Percentiles rank a stretch among this genome's conserved stretches.
These are phyloP conservation scores for Xerocomus amazonicus DNA, from an alignment of 1,284 basidiomycete species.

Conservation along the genomic window DNA sequence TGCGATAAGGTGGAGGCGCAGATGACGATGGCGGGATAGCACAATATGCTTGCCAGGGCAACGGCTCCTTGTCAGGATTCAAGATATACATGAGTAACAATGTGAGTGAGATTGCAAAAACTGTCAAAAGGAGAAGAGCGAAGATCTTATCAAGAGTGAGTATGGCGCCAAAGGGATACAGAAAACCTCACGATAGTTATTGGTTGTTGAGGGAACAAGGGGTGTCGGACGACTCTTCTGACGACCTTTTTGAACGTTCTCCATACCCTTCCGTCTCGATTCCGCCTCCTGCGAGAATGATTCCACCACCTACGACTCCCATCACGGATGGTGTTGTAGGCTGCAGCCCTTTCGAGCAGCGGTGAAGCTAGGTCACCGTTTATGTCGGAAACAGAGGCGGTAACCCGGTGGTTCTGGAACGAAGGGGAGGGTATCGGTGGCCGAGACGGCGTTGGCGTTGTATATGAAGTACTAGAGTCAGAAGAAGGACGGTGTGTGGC, in stretches of 20 bases:
- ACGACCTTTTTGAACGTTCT: slow-evolving; percentile 52
- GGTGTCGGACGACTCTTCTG: slow-evolving; percentile 62
- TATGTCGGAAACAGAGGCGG: slow-evolving; percentile 57
- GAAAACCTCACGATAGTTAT: slow-evolving; percentile 66
- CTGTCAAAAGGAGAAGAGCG: slow-evolving; percentile 65
- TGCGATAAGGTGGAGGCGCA: slow-evolving; percentile 39
- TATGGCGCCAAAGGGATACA: slow-evolving; percentile 7
- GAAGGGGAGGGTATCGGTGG: slow-evolving; percentile 46
- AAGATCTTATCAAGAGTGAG: slow-evolving; percentile 52
- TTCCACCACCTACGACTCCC: slow-evolving; percentile 51
- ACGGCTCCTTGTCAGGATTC: slow-evolving; percentile 92
- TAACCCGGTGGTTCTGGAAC: slow-evolving; percentile 44
- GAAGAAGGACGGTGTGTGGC: slow-evolving; percentile 33
- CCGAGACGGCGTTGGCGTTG: slow-evolving; percentile 46
- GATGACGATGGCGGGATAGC: slow-evolving; percentile 55
- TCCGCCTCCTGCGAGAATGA: slow-evolving; percentile 33
- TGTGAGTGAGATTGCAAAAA: slow-evolving; percentile 75
- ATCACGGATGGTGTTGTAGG: slow-evolving; percentile 41
- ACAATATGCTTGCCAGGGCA: slow-evolving; percentile 95
- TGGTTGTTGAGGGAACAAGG: slow-evolving; percentile 76
- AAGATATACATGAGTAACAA: slow-evolving; percentile 87
- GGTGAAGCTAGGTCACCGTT: slow-evolving; percentile 62
- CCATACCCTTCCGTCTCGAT: slow-evolving; percentile 35
- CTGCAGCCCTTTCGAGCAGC: slow-evolving; percentile 39
- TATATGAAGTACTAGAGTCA: slow-evolving; percentile 38